Evolutionary conservation across 768 basidiomycete species (phyloP).

Genomic region (Psilocybe sp.): DNA sequence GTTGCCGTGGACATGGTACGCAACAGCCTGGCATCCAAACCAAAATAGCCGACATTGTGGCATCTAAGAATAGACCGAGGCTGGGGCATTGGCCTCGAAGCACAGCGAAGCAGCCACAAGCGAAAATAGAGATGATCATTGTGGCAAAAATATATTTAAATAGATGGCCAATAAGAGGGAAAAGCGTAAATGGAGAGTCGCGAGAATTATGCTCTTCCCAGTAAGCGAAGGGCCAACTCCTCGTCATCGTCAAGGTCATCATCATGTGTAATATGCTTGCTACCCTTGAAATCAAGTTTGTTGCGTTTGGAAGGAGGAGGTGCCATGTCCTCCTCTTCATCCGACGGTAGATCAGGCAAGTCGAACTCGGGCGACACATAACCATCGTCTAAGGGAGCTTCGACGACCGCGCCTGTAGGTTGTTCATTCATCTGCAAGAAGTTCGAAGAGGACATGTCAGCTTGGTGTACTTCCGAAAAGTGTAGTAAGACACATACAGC

Average conservation of each 20-base stretch:
- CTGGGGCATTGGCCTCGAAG: too few species aligned
- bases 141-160: too few species aligned
- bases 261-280: conserved; percentile 11
- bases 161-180: too few species aligned
- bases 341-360: conserved; percentile 31
- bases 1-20: too few species aligned
- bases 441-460: conserved; percentile 3
- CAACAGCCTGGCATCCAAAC: too few species aligned
- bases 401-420: conserved; percentile 30
- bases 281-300: conserved; percentile 11
- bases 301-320: conserved; percentile 28
- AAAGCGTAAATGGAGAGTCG: too few species aligned
- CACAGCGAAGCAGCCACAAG: too few species aligned
- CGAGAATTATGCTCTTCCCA: conserved; percentile 22
- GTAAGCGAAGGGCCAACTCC: conserved; percentile 60
- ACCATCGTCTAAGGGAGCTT: conserved; percentile 43
- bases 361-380: conserved; percentile 74
- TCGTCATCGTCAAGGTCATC: conserved; percentile 34
- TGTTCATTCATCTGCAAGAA: conserved; percentile 27
- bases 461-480: neutral
- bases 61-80: too few species aligned
- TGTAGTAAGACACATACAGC: conserved; percentile 27
- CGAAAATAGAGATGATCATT: too few species aligned
- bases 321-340: conserved; percentile 32
- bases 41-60: too few species aligned